These are phyloP conservation scores for Amylostereum areolatum DNA, from an alignment of 1,284 basidiomycete genomes.

Conservation along the genomic window DNA sequence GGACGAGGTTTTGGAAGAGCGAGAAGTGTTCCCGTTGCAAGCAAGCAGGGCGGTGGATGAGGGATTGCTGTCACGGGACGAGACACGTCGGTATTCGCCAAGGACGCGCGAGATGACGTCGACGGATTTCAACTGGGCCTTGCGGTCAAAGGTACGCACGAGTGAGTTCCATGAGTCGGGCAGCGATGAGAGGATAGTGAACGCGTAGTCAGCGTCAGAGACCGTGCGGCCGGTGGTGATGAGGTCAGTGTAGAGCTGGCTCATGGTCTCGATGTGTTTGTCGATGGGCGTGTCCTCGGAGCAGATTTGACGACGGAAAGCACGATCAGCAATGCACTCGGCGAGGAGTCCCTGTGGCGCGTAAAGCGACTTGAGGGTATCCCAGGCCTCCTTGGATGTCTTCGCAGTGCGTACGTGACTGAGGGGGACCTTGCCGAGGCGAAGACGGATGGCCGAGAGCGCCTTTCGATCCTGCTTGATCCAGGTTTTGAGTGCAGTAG, in stretches of 20 bases:
- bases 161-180: constrained; percentile 6
- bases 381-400: constrained; percentile 12
- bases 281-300: constrained; percentile 11
- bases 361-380: constrained; percentile 9
- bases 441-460: constrained; percentile 8
- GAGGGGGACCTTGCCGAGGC: constrained; percentile 4
- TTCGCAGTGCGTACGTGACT: constrained; percentile 3
- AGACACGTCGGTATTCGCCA: constrained; percentile 1
- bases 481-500: constrained; percentile 2
- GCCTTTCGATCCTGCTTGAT: constrained; percentile 10
- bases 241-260: constrained; percentile 1
- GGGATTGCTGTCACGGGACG: neutral
- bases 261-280: constrained; percentile 9
- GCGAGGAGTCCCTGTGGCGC: constrained; percentile 6
- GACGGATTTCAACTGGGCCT: constrained; percentile 1
- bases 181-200: constrained; percentile 6
- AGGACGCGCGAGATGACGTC: constrained; percentile 4
- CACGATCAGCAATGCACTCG: constrained; percentile 3
- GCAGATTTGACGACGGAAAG: constrained; percentile 8
- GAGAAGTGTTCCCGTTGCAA: too few species aligned
- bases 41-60: too few species aligned
- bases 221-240: neutral
- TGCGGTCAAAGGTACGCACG: neutral
- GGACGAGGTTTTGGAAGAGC: neutral
- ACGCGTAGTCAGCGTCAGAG: constrained; percentile 3